A percentile compares a stretch with the other conserved stretches of the same genome.
phyloP scores from a whole-genome alignment of 371 early-diverging fungal genomes.

The Entomophthora muscae region DNA sequence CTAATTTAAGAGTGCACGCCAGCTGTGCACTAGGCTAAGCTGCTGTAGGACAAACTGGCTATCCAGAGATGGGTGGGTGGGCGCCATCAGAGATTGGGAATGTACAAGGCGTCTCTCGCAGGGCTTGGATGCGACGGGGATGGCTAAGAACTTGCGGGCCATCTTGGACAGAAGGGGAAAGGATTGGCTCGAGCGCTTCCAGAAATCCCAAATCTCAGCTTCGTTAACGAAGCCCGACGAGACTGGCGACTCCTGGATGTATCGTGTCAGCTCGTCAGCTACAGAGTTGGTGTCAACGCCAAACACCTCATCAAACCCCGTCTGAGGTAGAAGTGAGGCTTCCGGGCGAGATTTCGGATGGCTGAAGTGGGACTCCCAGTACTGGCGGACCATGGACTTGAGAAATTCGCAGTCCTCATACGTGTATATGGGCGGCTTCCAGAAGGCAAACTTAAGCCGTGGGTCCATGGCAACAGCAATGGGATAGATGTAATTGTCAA shows the following conservation, averaged over 20 bases:
- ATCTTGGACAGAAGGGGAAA: slow-evolving; percentile 8
- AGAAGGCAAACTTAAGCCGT: not conserved
- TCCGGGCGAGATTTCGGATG: not conserved
- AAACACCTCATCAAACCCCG: not conserved
- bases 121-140: slow-evolving; percentile 1
- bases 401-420: not conserved
- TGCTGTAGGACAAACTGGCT: not conserved
- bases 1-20: no score
- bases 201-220: not conserved
- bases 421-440: not conserved
- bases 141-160: slow-evolving; percentile 7
- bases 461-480: not conserved
- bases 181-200: not conserved
- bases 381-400: not conserved
- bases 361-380: not conserved
- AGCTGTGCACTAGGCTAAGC: not conserved
- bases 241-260: not conserved
- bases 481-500: not conserved
- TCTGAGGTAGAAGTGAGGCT: not conserved
- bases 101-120: slow-evolving; percentile 3
- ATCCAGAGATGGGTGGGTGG: not conserved
- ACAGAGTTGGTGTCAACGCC: not conserved
- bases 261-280: not conserved
- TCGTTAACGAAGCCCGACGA: not conserved
- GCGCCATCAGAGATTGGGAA: not conserved